phyloP scores from a whole-genome alignment of 2,329 filamentous ascomycete species.

The Lasiodiplodia sp. region DNA sequence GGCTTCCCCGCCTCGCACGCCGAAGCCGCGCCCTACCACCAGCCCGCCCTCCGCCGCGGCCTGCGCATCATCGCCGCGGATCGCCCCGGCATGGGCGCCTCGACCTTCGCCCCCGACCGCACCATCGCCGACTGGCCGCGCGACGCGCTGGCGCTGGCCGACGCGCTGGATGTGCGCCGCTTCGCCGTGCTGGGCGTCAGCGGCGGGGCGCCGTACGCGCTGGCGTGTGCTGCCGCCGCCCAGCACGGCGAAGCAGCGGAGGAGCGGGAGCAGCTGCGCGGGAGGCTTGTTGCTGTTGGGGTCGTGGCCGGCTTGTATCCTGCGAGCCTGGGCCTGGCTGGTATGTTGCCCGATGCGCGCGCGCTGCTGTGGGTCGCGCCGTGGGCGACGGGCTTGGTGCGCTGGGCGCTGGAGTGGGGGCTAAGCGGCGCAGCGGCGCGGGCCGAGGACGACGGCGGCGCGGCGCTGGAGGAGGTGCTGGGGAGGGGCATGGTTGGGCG shows the following conservation, averaged over 20 bases:
- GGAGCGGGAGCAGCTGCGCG: conserved; percentile 37
- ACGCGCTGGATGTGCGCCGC: conserved; percentile 30
- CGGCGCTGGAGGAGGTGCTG: conserved; percentile 37
- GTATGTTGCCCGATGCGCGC: conserved; percentile 38
- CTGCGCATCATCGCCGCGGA: conserved; percentile 34
- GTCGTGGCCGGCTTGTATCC: conserved; percentile 41
- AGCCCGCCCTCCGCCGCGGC: conserved; percentile 29
- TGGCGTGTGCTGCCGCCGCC: conserved; percentile 30
- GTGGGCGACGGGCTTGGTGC: conserved; percentile 34
- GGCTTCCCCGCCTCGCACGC: conserved; percentile 47
- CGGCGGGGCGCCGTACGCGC: conserved; percentile 34
- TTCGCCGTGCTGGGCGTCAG: conserved; percentile 33
- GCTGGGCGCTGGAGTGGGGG: conserved; percentile 34
- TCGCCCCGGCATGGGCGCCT: conserved; percentile 34
- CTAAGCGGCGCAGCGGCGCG: conserved; percentile 34
- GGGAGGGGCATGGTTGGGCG: conserved; percentile 36
- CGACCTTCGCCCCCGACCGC: conserved; percentile 29
- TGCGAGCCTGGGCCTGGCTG: conserved; percentile 37
- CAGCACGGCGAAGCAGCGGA: too few species aligned
- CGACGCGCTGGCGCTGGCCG: conserved; percentile 32
- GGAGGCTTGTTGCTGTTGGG: conserved; percentile 37
- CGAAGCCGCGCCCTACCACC: conserved; percentile 48
- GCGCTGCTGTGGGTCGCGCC: conserved; percentile 39
- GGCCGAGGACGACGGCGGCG: neutral
- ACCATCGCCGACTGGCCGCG: conserved; percentile 32